These are phyloP conservation scores for Cicer pinnatifidum DNA, from an alignment of 306 rosid species.

Conservation along the genomic window DNA sequence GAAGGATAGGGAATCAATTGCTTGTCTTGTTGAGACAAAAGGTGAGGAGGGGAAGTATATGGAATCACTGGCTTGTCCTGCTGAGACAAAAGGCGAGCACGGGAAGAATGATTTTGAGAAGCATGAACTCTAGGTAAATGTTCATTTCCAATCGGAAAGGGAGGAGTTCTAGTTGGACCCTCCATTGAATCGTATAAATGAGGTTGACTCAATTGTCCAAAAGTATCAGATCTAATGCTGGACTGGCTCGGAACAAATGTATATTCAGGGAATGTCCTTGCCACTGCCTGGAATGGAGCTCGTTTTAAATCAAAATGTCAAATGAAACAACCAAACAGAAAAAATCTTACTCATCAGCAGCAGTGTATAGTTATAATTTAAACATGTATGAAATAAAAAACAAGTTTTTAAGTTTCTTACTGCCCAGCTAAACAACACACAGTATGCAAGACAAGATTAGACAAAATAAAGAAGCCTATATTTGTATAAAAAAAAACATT, in stretches of 20 bases:
- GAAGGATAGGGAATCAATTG: conserved; percentile 62
- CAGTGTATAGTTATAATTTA: conserved; percentile 9
- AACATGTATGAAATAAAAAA: not conserved
- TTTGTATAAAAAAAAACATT: not conserved
- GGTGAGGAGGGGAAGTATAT: conserved; percentile 57
- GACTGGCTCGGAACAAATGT: conserved; percentile 72
- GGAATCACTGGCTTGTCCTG: conserved; percentile 69
- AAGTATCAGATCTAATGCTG: conserved; percentile 62
- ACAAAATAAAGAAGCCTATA: not conserved
- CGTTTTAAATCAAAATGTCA: conserved; percentile 49
- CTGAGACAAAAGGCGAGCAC: conserved; percentile 66
- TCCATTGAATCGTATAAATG: conserved; percentile 73
- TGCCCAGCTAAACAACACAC: too few relatives aligned
- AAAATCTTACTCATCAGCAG: conserved; percentile 7
- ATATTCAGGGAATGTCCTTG: conserved; percentile 75
- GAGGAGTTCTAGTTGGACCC: conserved; percentile 69
- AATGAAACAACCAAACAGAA: conserved; percentile 38
- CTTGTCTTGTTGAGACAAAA: conserved; percentile 67
- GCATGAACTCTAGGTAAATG: conserved; percentile 67
- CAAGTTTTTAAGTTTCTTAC: conserved; percentile 25
- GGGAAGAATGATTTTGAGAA: conserved; percentile 66
- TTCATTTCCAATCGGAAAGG: conserved; percentile 70
- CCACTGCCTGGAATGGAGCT: conserved; percentile 63
- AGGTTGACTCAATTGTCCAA: conserved; percentile 69
- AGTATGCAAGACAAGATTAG: too few relatives aligned